Base-by-base conservation (phyloP, 768 basidiomycete species). In the Arthromyces matolae region DNA sequence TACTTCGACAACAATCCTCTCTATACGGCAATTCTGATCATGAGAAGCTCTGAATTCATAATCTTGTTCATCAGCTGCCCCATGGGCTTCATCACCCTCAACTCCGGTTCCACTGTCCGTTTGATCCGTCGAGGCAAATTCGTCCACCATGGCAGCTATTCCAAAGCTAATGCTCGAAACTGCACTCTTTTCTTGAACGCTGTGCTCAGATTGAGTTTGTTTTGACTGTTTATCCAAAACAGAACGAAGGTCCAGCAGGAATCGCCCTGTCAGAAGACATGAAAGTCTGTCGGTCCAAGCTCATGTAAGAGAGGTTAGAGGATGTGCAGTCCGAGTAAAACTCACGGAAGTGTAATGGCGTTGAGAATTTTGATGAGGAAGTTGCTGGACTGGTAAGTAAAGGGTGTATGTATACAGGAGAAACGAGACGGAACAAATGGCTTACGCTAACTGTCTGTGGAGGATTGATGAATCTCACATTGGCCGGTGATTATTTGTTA, bases 211-310 rank as follows among this genome's bases (percentile, higher is more conserved):
- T 8, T 25, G 43, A 13, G 22, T 16, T 19, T 18, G 13, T 8
- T 16, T 9, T 16, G 35, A 23, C 22, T 13, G 28, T 24, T 6
- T 18, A 5, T 12, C 38, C 16, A 32, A 19, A 28, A 36, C 35
- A 14, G 32, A 43, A 32, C 54, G 54, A 13, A 55, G 27, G 13
- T 49, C 37, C 16, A 55, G 36, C 12, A 55, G 42, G n/a, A 55
- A 55, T 8, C 54, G 50, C 22, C 50, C 48, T 10, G 54, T 55
- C 9, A 55, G 40, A 16, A 55, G 42, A 28, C 54, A 51, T 10
- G 54, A 55, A 25, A 55, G 40, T 16, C 54, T 55, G 22, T n/a
- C n/a, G n/a, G n/a, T n/a, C n/a, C n/a, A n/a, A n/a, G n/a, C n/a
- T n/a, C n/a, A n/a, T n/a, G n/a, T n/a, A n/a, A n/a, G n/a, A n/a